Evolutionary conservation across 2,329 filamentous ascomycete genomes (phyloP), one percentile per base, ranked within the genome.

Genomic region (Nemania sp.): DNA sequence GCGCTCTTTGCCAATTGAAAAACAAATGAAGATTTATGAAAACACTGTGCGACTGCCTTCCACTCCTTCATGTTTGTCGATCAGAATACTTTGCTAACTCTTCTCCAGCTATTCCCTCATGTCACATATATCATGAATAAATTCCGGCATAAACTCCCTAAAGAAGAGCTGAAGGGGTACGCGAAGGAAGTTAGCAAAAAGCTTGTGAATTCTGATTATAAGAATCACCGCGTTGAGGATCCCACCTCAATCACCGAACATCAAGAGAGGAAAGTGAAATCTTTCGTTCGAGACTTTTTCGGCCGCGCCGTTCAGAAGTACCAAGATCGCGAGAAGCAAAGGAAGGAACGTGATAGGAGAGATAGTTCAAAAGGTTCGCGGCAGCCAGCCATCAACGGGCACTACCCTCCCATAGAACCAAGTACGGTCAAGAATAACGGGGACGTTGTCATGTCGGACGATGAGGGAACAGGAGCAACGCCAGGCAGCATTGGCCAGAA

Each of bases 1-100:
- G 89, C 80, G 83, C 50, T 80, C 79, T 54, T 70, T 86, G 26
- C 78, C 86, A 1, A 70, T 85, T 62, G 92, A 97, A 61, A 97
- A 97, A 73, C 90, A 94, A 73, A 95, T 91, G 82, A 96, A 91
- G 75, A 80, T 96, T 2, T 97, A 97, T 66, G 92, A 97, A 71
- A 92, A 92, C 68, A 96, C 91, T 46, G 91, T 95, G 79, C 71
- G 89, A 19, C 43, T 77, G 23, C 6, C 48, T n/a, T 31, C 30
- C 36, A 26, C 11, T 7, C 8, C 5, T 24, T 33, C 28, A 19
- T 33, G 15, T 31, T 5, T 14, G 11, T 40, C 20, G 2, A 48
- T 56, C 65, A 58, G 66, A 54, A 23, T 33, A 26, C 19, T 19
- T 30, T 49, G 49, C 62, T 68, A 56, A 67, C 22, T 22, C 11